Conservation (phyloP, 2,329 filamentous ascomycete species). For the Coleophoma cylindrospora region DNA sequence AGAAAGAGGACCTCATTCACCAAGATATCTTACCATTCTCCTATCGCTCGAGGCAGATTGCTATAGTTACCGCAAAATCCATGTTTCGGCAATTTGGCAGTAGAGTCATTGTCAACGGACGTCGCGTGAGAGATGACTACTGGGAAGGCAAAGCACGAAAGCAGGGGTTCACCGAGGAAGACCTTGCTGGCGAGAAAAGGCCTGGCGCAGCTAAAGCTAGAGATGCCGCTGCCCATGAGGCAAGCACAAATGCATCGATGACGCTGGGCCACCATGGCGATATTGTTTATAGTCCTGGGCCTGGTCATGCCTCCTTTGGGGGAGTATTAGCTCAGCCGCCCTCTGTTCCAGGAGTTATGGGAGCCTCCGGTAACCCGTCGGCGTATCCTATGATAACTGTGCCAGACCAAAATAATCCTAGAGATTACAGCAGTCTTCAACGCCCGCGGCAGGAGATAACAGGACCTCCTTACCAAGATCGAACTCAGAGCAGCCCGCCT, state of each 20-base stretch:
- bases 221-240: constrained; percentile 69
- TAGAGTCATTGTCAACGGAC: constrained; percentile 82
- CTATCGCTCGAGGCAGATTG: constrained; percentile 96
- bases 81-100: constrained; percentile 99
- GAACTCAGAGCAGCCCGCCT: constrained; percentile 69
- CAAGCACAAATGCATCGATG: constrained; percentile 48
- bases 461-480: constrained; percentile 82
- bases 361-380: constrained; percentile 58
- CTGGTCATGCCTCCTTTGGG: constrained; percentile 50
- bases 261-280: constrained; percentile 70
- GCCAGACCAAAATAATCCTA: constrained; percentile 67
- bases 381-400: constrained; percentile 83
- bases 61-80: constrained; percentile 92
- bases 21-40: constrained; percentile 97
- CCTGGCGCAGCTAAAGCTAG: constrained; percentile 86
- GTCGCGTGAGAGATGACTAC: constrained; percentile 93
- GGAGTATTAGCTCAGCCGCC: constrained; percentile 60
- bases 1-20: constrained; percentile 93
- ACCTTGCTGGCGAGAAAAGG: constrained; percentile 91
- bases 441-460: constrained; percentile 86
- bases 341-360: constrained; percentile 68
- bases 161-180: constrained; percentile 96
- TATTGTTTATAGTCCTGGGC: constrained; percentile 80
- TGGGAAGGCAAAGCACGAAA: constrained; percentile 97
- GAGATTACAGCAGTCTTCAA: constrained; percentile 79